A percentile compares a stretch with the other conserved stretches of the same genome.
Conservation (phyloP, 257 asterid genomes). For the Penstemon newberryi region DNA sequence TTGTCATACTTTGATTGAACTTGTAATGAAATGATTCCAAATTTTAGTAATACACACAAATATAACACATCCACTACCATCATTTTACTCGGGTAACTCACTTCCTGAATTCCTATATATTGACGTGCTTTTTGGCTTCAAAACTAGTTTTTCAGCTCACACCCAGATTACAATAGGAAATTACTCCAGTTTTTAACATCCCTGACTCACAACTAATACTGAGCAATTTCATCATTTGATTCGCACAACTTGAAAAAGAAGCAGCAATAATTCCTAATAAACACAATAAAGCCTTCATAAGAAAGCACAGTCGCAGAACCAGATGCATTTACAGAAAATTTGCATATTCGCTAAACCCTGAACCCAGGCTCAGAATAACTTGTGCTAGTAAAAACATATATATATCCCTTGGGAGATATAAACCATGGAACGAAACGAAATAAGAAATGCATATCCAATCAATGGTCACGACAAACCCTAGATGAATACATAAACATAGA, state of each 20-base stretch:
- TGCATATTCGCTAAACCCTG: constrained; percentile 25
- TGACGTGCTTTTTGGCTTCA: too few relatives aligned
- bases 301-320: background rate
- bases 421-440: background rate
- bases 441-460: background rate
- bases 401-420: background rate
- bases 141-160: background rate
- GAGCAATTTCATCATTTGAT: background rate
- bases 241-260: background rate
- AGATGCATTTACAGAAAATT: background rate
- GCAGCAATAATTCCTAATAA: background rate
- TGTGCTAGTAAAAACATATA: background rate
- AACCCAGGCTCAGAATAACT: constrained; percentile 13
- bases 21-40: background rate
- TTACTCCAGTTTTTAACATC: background rate
- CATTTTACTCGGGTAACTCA: background rate
- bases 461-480: constrained; percentile 18
- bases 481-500: background rate
- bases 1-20: background rate
- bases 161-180: background rate
- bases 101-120: background rate
- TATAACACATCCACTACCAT: background rate
- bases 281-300: background rate
- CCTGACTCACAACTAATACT: background rate
- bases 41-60: constrained; percentile 6